Conservation (phyloP, 139 green algal species). For the Chlamydomonas sp. region DNA sequence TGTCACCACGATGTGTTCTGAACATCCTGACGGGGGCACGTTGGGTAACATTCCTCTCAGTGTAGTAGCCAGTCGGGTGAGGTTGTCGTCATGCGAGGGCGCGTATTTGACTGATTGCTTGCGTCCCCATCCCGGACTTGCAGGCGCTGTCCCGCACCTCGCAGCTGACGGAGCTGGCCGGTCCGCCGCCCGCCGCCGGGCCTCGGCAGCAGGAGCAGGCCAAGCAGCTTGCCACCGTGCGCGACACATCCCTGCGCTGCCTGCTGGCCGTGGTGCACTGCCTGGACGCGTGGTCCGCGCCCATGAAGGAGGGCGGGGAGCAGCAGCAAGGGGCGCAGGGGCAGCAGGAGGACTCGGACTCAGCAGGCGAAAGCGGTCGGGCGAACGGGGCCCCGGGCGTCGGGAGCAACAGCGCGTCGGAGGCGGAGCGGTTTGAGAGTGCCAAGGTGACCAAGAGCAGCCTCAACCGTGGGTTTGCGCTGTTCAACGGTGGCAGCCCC, state of each 20-base stretch:
- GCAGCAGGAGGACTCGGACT: not conserved
- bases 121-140: not conserved
- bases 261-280: slow-evolving; percentile 66
- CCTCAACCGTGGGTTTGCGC: slow-evolving; percentile 67
- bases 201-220: slow-evolving; percentile 22
- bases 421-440: slow-evolving; percentile 74
- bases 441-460: slow-evolving; percentile 81
- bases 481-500: slow-evolving; percentile 80
- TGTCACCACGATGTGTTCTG: not conserved
- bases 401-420: slow-evolving; percentile 21
- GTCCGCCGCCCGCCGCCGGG: not conserved
- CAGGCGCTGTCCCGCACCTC: slow-evolving; percentile 50
- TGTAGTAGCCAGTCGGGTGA: too few species aligned
- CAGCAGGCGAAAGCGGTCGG: not conserved
- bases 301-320: slow-evolving; percentile 52
- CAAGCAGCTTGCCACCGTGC: slow-evolving; percentile 16
- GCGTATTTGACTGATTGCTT: not conserved
- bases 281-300: slow-evolving; percentile 80
- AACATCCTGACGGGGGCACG: not conserved
- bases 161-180: slow-evolving; percentile 39
- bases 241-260: slow-evolving; percentile 35
- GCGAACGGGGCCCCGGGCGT: not conserved
- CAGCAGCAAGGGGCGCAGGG: not conserved
- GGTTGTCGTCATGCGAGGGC: too few species aligned
- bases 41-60: not conserved